Evolutionary conservation across 345 rosid species (phyloP).

Genomic region (Clausena lansium): DNA sequence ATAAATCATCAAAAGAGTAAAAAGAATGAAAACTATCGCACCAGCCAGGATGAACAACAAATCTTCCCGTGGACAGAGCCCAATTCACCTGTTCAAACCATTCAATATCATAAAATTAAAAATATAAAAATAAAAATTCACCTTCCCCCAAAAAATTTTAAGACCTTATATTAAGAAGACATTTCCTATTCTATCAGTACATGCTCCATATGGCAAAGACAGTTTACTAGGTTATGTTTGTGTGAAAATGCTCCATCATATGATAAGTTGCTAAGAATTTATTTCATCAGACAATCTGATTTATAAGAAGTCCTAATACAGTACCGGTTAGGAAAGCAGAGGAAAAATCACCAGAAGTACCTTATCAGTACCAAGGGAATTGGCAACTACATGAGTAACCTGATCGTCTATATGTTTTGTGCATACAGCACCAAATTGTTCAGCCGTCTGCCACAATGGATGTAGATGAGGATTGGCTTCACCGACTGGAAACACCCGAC

Average conservation of each 20-base stretch:
- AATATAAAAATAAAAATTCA: background rate
- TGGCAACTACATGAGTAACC: slow-evolving; percentile 97
- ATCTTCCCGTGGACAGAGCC: slow-evolving; percentile 75
- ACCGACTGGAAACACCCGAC: slow-evolving; percentile 91
- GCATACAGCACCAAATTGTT: slow-evolving; percentile 97
- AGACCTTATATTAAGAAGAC: background rate
- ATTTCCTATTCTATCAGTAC: background rate
- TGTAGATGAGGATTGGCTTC: slow-evolving; percentile 93
- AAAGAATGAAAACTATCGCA: slow-evolving; percentile 31
- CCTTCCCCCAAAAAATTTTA: background rate
- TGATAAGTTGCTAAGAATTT: background rate
- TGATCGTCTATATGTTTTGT: slow-evolving; percentile 82
- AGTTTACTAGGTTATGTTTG: background rate
- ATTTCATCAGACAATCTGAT: background rate
- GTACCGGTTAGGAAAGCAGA: background rate
- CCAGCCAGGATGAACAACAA: slow-evolving; percentile 97
- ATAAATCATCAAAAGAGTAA: background rate
- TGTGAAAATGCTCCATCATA: background rate
- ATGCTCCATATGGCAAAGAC: background rate
- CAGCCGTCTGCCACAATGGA: slow-evolving; percentile 96
- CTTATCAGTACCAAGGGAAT: slow-evolving; percentile 96
- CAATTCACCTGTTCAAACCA: slow-evolving; percentile 82
- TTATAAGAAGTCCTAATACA: background rate
- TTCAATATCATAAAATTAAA: slow-evolving; percentile 6
- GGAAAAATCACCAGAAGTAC: slow-evolving; percentile 30